Base-by-base conservation (phyloP, 495 filamentous ascomycete species). In the Jackrogersella multiformis region DNA sequence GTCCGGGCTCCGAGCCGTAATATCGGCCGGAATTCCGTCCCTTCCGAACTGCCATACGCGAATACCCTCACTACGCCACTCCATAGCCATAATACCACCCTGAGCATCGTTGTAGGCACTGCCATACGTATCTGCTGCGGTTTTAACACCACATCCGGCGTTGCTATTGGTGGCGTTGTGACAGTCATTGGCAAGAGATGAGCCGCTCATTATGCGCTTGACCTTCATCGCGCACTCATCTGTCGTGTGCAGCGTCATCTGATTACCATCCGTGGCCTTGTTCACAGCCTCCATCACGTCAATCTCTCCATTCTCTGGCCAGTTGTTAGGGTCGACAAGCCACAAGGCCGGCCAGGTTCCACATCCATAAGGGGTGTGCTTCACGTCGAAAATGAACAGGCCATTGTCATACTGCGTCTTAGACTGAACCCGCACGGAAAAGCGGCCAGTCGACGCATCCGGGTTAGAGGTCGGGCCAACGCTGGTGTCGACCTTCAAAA, bases 241-340 rank as follows among this genome's bases (percentile, higher is more conserved):
- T 45, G 79, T 81, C 34, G 89, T 91, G 80, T 92, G 89, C 4
- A 91, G 80, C 38, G 88, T 84, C 81, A 91, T 87, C 34, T 83
- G 78, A 74, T 90, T 89, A 26, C 76, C 75, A 32, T 77, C 68
- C 12, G 79, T 73, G 16, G 69, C 74, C 23, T 76, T 70, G 79
- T 90, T 89, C 51, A 88, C 87, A 36, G 88, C 86, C 74, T 92
- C 90, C 77, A 93, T 88, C 45, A 92, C 82, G 59, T 92, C 89
- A 68, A 91, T 88, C 72, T 92, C 89, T 57, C 89, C 89, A 65
- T 86, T 80, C n/a, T 74, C 73, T 21, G 89, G 89, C 89, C 89
- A 92, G 79, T 86, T 79, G 32, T 73, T 61, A 55, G 85, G 85
- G 35, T 80, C 71, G 18, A 64, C 61, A n/a, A 84, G 79, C 79